A percentile compares a stretch with the other conserved stretches of the same genome.
Evolutionary conservation across 1,284 basidiomycete species (phyloP).

Genomic region (Leucoagaricus sp.): DNA sequence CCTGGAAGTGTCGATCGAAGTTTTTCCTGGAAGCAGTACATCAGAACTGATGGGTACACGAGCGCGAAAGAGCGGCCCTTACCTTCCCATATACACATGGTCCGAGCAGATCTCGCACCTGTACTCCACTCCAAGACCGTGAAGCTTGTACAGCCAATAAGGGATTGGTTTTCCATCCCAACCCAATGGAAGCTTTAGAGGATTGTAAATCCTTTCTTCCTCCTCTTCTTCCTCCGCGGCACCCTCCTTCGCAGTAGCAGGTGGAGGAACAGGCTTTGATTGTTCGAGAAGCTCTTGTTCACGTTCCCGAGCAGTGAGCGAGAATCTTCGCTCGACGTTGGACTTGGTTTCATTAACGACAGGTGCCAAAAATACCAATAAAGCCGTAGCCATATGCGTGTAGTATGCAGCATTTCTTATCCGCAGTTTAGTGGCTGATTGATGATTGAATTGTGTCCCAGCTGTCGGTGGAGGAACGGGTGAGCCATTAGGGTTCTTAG

Average conservation of each 20-base stretch:
- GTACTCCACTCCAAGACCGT: slow-evolving; percentile 97
- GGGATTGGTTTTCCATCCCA: slow-evolving; percentile 99
- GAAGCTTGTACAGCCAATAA: slow-evolving; percentile 98
- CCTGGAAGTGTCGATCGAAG: slow-evolving; percentile 92
- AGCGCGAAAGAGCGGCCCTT: slow-evolving; percentile 23
- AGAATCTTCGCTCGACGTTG: slow-evolving; percentile 95
- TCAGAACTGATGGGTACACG: slow-evolving; percentile 10
- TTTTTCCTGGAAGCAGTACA: slow-evolving; percentile 67
- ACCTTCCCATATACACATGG: slow-evolving; percentile 94
- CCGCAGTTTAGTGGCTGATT: slow-evolving; percentile 55
- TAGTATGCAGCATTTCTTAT: slow-evolving; percentile 71
- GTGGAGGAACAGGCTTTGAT: slow-evolving; percentile 65
- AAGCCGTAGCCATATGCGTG: slow-evolving; percentile 69
- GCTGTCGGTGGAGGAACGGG: slow-evolving; percentile 29
- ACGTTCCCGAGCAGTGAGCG: slow-evolving; percentile 94
- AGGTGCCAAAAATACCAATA: slow-evolving; percentile 68
- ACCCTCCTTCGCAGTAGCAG: slow-evolving; percentile 47
- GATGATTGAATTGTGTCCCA: slow-evolving; percentile 25
- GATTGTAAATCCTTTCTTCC: slow-evolving; percentile 96
- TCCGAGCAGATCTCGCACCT: slow-evolving; percentile 98
- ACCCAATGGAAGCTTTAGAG: slow-evolving; percentile 93
- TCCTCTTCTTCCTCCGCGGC: slow-evolving; percentile 87
- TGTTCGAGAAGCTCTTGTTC: slow-evolving; percentile 92
- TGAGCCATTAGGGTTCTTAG: slow-evolving; percentile 62
- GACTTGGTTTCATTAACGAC: slow-evolving; percentile 87